Conservation (phyloP, 2,329 filamentous ascomycete genomes). For the Epichloe scottii region DNA sequence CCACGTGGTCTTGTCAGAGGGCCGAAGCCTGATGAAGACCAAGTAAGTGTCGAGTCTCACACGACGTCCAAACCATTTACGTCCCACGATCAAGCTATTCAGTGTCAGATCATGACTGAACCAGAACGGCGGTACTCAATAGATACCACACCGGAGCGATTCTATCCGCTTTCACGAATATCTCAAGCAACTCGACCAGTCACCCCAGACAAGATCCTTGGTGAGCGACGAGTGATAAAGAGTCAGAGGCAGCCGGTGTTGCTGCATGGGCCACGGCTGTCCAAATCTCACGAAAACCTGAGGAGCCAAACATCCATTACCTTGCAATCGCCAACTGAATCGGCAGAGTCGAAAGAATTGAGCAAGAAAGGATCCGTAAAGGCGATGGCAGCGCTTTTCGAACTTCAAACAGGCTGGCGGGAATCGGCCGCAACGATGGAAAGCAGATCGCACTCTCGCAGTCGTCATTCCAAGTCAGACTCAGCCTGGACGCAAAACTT, state of each 20-base stretch:
- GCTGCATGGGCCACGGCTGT: constrained; percentile 3
- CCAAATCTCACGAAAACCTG: constrained; percentile 8
- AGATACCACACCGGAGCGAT: constrained; percentile 12
- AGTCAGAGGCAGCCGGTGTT: constrained; percentile 4
- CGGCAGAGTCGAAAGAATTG: constrained; percentile 10
- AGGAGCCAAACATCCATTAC: constrained; percentile 2
- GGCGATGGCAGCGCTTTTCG: constrained; percentile 41
- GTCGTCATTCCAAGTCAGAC: constrained; percentile 5
- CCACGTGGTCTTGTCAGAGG: not conserved
- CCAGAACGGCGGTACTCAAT: constrained; percentile 5
- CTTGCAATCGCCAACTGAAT: constrained; percentile 3
- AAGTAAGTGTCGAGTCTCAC: not conserved
- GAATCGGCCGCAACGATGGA: not conserved
- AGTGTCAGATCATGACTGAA: constrained; percentile 3
- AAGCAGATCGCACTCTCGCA: not conserved
- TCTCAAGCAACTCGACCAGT: not conserved
- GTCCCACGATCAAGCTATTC: constrained; percentile 2
- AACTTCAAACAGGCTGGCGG: constrained; percentile 17
- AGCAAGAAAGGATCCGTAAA: constrained; percentile 26
- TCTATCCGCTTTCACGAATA: constrained; percentile 10
- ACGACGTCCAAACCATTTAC: not conserved
- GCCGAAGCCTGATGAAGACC: not conserved
- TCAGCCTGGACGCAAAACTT: constrained; percentile 1
- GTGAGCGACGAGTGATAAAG: not conserved
- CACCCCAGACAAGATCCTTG: not conserved